A percentile compares a stretch with the other conserved stretches of the same genome.
Evolutionary conservation across 176 grass and related monocot species (phyloP).

Genomic region (Cenchrus purpureus): DNA sequence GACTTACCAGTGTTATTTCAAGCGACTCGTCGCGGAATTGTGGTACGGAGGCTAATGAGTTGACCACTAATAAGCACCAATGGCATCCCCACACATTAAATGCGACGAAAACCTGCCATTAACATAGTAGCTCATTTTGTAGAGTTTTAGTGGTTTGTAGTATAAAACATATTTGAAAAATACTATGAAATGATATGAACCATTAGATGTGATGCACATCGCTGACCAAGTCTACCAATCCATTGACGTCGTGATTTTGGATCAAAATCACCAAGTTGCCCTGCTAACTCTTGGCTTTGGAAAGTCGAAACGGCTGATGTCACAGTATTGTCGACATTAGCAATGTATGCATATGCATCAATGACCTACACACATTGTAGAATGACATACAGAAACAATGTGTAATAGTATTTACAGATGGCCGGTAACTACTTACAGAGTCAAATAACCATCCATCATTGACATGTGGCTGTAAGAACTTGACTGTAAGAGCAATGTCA

Average conservation of each 20-base stretch:
- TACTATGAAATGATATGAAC: no score
- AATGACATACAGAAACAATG: background rate
- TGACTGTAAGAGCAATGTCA: background rate
- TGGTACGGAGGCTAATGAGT: background rate
- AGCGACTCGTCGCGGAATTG: background rate
- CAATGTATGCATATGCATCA: conserved; percentile 7
- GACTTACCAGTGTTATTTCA: background rate
- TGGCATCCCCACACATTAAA: background rate
- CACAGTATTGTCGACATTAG: background rate
- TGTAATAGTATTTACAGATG: background rate
- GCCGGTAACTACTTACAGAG: background rate
- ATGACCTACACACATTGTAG: background rate
- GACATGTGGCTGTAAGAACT: background rate
- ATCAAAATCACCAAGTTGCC: background rate
- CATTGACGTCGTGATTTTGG: background rate
- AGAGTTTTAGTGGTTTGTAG: no score
- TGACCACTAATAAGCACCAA: background rate
- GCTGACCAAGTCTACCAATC: background rate
- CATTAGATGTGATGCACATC: no score
- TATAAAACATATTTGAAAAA: no score
- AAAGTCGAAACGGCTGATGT: background rate
- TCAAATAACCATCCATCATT: background rate
- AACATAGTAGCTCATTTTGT: no score
- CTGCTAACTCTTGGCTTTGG: background rate
- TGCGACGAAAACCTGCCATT: background rate